Base-by-base conservation (phyloP, 805 yeast species). In the Metschnikowia continentalis region DNA sequence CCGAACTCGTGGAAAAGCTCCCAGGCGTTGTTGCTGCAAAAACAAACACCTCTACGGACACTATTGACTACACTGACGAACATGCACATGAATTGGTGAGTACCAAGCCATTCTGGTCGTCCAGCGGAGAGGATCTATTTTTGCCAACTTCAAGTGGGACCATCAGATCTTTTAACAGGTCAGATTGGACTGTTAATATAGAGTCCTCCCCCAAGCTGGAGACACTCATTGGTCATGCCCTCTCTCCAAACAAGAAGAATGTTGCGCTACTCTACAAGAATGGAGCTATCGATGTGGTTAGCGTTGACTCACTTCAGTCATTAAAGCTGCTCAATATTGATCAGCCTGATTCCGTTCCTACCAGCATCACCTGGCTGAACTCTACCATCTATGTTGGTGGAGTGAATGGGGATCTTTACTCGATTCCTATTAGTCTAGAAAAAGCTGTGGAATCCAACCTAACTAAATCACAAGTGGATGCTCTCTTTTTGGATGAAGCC, bases 61-160 rank as follows among this genome's bases (percentile, higher is more conserved):
- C 57, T 17, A 62, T 74, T 41, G 75, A 75, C 39, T 76, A 58
- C 54, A 64, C 58, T 13, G 72, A 64, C 8, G 83, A 78, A 42
- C 74, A 75, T 44, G 63, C 66, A 3, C 77, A 72, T 3, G 77
- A 71, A 59, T 66, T 79, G 40, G 62, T 79, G 1, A 68, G 83
- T 23, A 76, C 88, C 0, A 77, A 77, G 39, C 76, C 82, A 2
- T 79, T 78, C 35, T 90, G 96, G 96, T 80, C 82, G 50, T 80
- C 86, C 2, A 74, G 77, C 48, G 96, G 96, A 15, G 79, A 79
- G 48, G 65, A 72, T n/a, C 71, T 90, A 44, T 89, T 90, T 2
- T 61, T 88, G 17, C 90, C 96, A 2, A 71, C 85, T 6, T 69
- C 72, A 35, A 69, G 75, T 19, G 69, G 73, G 42, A 68, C 74